A percentile compares a stretch with the other conserved stretches of the same genome.
Evolutionary conservation across 768 basidiomycete genomes (phyloP).

Genomic region (Sarcomyxa edulis): DNA sequence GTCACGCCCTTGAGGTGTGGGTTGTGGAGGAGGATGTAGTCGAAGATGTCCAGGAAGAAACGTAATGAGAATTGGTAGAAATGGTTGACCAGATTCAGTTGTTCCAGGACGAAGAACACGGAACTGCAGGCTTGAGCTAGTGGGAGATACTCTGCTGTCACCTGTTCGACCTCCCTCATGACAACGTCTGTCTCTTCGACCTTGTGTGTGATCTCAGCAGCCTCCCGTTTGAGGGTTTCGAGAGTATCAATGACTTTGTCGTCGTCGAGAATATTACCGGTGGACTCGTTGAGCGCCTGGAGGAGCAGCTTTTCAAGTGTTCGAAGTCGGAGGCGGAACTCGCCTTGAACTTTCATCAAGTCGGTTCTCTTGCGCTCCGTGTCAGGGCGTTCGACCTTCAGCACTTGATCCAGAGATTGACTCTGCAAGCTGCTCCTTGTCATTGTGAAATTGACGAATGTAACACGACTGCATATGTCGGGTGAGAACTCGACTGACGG

Average conservation of each 20-base stretch:
- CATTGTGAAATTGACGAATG: constrained; percentile 98
- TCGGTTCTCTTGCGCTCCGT: constrained; percentile 94
- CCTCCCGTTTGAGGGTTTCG: constrained; percentile 93
- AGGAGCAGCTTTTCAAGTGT: constrained; percentile 90
- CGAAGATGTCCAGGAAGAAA: constrained; percentile 99
- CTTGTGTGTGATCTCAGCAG: constrained; percentile 91
- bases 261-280: constrained; percentile 96
- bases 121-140: constrained; percentile 95
- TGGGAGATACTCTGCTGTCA: constrained; percentile 91
- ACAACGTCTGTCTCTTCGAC: constrained; percentile 95
- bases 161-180: constrained; percentile 95
- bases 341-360: constrained; percentile 96
- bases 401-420: constrained; percentile 94
- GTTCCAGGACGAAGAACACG: constrained; percentile 95
- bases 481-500: constrained; percentile 97
- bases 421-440: constrained; percentile 97
- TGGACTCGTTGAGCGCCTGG: constrained; percentile 93
- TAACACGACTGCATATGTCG: constrained; percentile 96
- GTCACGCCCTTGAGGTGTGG: constrained; percentile 79
- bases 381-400: constrained; percentile 95
- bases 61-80: constrained; percentile 98
- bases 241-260: constrained; percentile 97
- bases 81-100: constrained; percentile 89
- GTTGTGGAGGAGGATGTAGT: constrained; percentile 88
- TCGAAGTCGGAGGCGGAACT: constrained; percentile 89